Evolutionary conservation across 257 asterid species (phyloP).

Genomic region (Penstemon davidsonii): DNA sequence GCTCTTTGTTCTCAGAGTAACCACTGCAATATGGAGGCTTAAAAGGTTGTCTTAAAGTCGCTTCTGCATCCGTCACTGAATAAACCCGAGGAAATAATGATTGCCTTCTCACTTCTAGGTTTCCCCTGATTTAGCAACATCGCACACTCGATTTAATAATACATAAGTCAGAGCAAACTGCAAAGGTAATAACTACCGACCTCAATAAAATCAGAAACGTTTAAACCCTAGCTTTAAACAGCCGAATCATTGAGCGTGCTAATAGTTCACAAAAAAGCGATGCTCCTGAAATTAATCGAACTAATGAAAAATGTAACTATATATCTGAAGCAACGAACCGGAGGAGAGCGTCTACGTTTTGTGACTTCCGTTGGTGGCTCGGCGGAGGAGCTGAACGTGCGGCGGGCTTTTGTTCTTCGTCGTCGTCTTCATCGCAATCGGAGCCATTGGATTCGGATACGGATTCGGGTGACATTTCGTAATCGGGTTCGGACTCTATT

Average conservation of each 20-base stretch:
- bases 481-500: slow-evolving; percentile 40
- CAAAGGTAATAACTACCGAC: background rate
- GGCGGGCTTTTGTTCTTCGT: slow-evolving; percentile 27
- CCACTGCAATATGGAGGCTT: slow-evolving; percentile 86
- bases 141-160: background rate
- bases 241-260: slow-evolving; percentile 13
- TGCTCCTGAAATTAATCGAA: background rate
- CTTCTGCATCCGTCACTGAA: slow-evolving; percentile 66
- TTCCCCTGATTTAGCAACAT: slow-evolving; percentile 64
- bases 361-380: slow-evolving; percentile 47
- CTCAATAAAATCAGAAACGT: slow-evolving; percentile 16
- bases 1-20: slow-evolving; percentile 62
- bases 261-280: slow-evolving; percentile 12
- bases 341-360: slow-evolving; percentile 67
- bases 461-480: slow-evolving; percentile 36
- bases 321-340: slow-evolving; percentile 41
- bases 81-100: slow-evolving; percentile 86
- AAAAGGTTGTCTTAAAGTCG: slow-evolving; percentile 75
- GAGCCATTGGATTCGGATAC: slow-evolving; percentile 33
- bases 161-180: too few relatives aligned
- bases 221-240: slow-evolving; percentile 34
- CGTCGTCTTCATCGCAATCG: slow-evolving; percentile 41
- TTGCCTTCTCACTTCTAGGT: slow-evolving; percentile 73
- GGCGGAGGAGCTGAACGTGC: slow-evolving; percentile 41
- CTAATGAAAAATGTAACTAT: background rate